Base-by-base conservation (phyloP, 2,329 filamentous ascomycete species). In the Lasiodiplodia theobromae region DNA sequence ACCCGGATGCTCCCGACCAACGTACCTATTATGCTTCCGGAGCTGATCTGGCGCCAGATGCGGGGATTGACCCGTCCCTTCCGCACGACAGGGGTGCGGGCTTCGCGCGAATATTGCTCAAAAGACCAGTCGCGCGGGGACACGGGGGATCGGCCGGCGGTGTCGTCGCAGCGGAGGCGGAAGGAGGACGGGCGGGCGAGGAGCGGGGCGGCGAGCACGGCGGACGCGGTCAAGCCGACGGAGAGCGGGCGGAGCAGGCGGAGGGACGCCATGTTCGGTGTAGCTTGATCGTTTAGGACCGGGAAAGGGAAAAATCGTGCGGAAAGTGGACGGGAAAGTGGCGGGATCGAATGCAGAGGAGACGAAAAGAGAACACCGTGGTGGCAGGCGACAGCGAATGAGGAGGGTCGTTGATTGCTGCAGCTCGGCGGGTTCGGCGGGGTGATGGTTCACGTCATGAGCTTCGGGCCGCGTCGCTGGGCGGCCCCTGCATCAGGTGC, bases 1-100 rank as follows among this genome's bases (percentile, higher is more conserved):
- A 23, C 31, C 66, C 66, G 49, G 37, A 21, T 10, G 16, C 23
- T 40, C 31, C 44, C 47, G 31, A 62, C 56, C 21, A 21, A 66
- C 72, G 47, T 73, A 82, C 79, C 83, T 37, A 82, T 71, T 69
- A 85, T 82, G 69, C 82, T 84, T 4, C 84, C 84, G 66, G 80
- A 73, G 64, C 80, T 83, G 56, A 85, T 73, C 72, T 86, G 83
- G 63, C 80, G 76, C 31, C 84, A 74, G 2, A 80, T 79, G 14
- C 73, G 71, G 1, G 80, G 77, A 69, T 84, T 85, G 28, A 80
- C 70, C 1, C 76, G 73, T 2, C 82, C 82, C 31, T 77, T 72
- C 52, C 77, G 77, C 69, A 76, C 75, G 2, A 82, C 71, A 0
- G 82, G 82, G 16, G 76, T 78, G 68, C 74, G 74, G 1, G 81